Base-by-base conservation (phyloP, 768 basidiomycete species). In the Boletus edulis region DNA sequence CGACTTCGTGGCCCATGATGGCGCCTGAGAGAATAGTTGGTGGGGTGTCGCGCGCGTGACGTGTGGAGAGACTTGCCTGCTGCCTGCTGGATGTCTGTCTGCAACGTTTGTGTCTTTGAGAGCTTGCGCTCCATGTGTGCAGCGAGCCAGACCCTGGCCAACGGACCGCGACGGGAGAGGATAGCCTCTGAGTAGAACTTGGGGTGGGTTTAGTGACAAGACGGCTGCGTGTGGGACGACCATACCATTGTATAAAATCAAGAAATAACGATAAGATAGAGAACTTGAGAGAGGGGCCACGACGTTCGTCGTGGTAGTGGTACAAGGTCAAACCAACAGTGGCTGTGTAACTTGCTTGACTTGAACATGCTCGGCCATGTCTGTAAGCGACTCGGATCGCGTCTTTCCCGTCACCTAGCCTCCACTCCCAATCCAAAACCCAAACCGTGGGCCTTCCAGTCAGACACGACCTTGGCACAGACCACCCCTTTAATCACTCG, bases 111-210 rank as follows among this genome's bases (percentile, higher is more conserved):
- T 27, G 88, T 86, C 74, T 98, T 99, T 62, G 91, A 94, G 65
- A 99, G 85, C 77, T 98, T 98, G 66, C 93, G 85, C 73, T 98
- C 94, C 86, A 96, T 94, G 79, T 98, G 96, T 2, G 97, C 96
- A 40, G 96, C 95, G 51, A 99, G 87, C 97, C 97, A 99, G 78
- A 99, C 94, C 76, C 88, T 92, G 35, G 94, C 96, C 38, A 99
- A 78, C 4, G 96, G 92, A 42, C 96, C 95, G 52, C 93, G 87
- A 63, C 94, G 88, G 44, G 93, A 92, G 61, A 97, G 81, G 72
- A 98, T 93, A 35, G 92, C 87, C 69, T 97, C 94, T 47, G 93
- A 94, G 69, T 92, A 95, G 72, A 94, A 94, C 52, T 52, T 38
- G 7, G 2, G 5, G 4, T 5, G 43, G 22, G 0, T 39, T 12